These are phyloP conservation scores for Clonostachys byssicola DNA, from an alignment of 2,329 filamentous ascomycete genomes.

Conservation along the genomic window DNA sequence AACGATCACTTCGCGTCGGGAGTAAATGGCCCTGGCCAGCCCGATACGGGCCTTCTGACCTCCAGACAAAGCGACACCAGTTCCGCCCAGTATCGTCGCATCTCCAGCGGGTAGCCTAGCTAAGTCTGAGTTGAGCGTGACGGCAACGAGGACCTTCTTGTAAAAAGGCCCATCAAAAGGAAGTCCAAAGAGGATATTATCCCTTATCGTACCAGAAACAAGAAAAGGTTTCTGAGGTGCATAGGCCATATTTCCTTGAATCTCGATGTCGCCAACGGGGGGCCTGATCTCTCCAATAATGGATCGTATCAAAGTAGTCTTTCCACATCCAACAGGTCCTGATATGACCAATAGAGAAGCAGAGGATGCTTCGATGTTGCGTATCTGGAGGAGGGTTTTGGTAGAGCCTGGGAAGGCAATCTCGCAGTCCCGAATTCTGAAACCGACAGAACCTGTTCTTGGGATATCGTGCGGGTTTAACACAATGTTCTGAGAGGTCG, in stretches of 20 bases:
- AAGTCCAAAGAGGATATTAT: constrained; percentile 62
- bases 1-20: constrained; percentile 49
- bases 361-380: too few relatives aligned
- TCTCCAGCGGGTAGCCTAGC: constrained; percentile 51
- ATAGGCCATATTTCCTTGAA: constrained; percentile 52
- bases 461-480: too few relatives aligned
- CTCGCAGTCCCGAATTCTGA: too few relatives aligned
- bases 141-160: constrained; percentile 55
- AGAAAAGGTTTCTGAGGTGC: constrained; percentile 61
- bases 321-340: too few relatives aligned
- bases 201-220: constrained; percentile 60
- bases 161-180: constrained; percentile 51
- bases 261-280: constrained; percentile 63
- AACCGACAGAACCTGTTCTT: too few relatives aligned
- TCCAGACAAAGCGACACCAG: constrained; percentile 58
- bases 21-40: constrained; percentile 58
- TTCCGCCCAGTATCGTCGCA: constrained; percentile 55
- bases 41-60: constrained; percentile 61
- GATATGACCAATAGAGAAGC: too few relatives aligned
- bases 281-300: constrained; percentile 9
- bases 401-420: too few relatives aligned
- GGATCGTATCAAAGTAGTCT: too few relatives aligned
- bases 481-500: too few relatives aligned
- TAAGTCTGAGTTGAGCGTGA: constrained; percentile 52
- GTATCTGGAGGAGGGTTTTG: too few relatives aligned